Base-by-base conservation (phyloP, 2,329 filamentous ascomycete species). In the Phialophora expanda region DNA sequence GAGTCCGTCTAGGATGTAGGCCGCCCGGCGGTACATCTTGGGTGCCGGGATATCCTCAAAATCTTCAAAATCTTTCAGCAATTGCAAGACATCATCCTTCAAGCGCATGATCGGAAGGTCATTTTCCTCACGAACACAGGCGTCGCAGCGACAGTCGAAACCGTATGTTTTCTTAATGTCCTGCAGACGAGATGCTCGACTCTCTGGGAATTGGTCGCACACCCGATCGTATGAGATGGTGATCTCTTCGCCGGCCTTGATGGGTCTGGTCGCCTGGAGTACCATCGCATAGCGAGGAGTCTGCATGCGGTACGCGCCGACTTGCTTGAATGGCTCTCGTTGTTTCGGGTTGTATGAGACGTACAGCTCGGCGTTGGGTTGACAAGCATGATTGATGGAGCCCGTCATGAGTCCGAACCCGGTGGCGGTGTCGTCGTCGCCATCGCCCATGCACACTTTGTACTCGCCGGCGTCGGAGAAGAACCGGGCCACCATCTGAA, bases 181-280 rank as follows among this genome's bases (percentile, higher is more conserved):
- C 64, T 48, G 2, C 64, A 24, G 46, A 17, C 14, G 20, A 6
- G 48, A 50, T 7, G 20, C 30, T 55, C 34, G 20, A 26, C 24
- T 51, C 11, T 24, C 14, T 22, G 7, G 56, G 9, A 67, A 54
- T 14, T 60, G 61, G 0, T 66, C 38, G 22, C 66, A 57, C 20
- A 12, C 26, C n/a, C 38, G 38, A 4, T 66, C 56, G 57, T 75
- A 75, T 0, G 70, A 41, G 44, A 73, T 61, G 2, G 70, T 74
- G 46, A 76, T 70, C 54, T 77, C 74, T 22, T 72, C 69, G 0
- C 73, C 74, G 4, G 46, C 46, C 8, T 44, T 28, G 51, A 77
- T 74, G 11, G 30, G 24, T 24, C 54, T 56, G 22, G 64, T 56
- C 5, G 65, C 67, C 24, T 26, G 32, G n/a, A 67, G 24, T 11